phyloP scores from a whole-genome alignment of 1,284 basidiomycete species.

The Ganoderma sp. region DNA sequence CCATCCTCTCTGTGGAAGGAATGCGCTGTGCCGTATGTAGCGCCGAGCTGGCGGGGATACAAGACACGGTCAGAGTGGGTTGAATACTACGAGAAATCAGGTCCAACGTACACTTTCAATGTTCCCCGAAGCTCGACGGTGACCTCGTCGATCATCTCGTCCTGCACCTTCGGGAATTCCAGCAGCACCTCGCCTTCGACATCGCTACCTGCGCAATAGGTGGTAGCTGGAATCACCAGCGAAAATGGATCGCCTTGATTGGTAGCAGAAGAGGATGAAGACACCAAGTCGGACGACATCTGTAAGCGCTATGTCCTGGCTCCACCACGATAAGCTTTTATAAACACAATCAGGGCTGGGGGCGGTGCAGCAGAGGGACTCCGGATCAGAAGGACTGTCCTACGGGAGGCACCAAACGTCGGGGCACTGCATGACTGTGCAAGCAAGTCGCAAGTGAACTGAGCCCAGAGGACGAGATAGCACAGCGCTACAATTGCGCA shows the following conservation, averaged over 20 bases:
- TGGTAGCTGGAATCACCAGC: background rate
- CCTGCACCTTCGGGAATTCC: background rate
- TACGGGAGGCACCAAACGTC: background rate
- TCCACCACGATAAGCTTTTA: background rate
- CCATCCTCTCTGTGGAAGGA: background rate
- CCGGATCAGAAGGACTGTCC: background rate
- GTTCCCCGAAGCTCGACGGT: background rate
- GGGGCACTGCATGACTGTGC: background rate
- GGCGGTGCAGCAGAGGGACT: background rate
- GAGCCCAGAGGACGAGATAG: background rate
- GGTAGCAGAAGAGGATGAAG: background rate
- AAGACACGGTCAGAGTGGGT: background rate
- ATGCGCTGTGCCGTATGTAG: background rate
- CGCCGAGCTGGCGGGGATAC: background rate
- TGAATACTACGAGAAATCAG: background rate
- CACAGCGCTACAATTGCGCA: background rate
- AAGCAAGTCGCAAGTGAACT: too few species aligned
- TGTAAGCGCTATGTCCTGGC: background rate
- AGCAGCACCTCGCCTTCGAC: background rate
- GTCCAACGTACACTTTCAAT: background rate
- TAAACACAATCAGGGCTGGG: background rate
- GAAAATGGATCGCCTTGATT: background rate
- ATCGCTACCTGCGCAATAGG: background rate
- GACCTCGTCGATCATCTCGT: background rate
- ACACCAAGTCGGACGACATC: background rate